These are phyloP conservation scores for Plantago elongata DNA, from an alignment of 257 asterid genomes.

Conservation along the genomic window DNA sequence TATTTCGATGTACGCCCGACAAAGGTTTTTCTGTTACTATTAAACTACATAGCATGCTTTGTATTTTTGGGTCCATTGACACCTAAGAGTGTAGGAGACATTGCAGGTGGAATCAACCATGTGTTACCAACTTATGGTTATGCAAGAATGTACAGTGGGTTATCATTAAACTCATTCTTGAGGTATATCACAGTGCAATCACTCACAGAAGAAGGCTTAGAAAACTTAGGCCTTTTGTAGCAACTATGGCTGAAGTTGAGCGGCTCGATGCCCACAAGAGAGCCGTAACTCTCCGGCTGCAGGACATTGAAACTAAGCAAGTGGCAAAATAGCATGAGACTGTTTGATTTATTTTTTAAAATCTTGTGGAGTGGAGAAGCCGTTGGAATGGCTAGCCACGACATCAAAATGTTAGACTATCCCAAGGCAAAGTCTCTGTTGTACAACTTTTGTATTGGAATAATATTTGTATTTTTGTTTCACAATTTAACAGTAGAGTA, in stretches of 20 bases:
- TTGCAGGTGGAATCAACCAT: slow-evolving; percentile 93
- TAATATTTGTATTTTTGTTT: no score
- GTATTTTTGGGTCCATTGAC: slow-evolving; percentile 88
- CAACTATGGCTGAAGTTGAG: slow-evolving; percentile 86
- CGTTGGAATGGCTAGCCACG: slow-evolving; percentile 5
- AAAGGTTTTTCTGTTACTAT: no score
- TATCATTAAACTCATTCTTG: slow-evolving; percentile 80
- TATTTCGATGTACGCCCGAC: no score
- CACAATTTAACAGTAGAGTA: no score
- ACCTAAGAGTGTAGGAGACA: slow-evolving; percentile 91
- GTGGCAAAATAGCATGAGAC: not conserved
- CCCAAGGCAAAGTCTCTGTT: not conserved
- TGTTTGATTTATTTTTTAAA: slow-evolving; percentile 1
- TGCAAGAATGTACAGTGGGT: slow-evolving; percentile 91
- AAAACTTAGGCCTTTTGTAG: slow-evolving; percentile 92
- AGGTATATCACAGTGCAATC: slow-evolving; percentile 87
- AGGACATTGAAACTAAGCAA: slow-evolving; percentile 65
- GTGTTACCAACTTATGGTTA: slow-evolving; percentile 97
- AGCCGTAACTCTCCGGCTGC: slow-evolving; percentile 86
- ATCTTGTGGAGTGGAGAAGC: slow-evolving; percentile 2
- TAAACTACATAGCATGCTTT: slow-evolving; percentile 47
- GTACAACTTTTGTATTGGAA: slow-evolving; percentile 14
- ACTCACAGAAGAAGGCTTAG: slow-evolving; percentile 77
- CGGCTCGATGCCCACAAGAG: slow-evolving; percentile 97
- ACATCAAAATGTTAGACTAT: not conserved